Percentiles rank a stretch among this genome's conserved stretches.
phyloP scores from a whole-genome alignment of 139 green algal species.

The Parachlorella kessleri region DNA sequence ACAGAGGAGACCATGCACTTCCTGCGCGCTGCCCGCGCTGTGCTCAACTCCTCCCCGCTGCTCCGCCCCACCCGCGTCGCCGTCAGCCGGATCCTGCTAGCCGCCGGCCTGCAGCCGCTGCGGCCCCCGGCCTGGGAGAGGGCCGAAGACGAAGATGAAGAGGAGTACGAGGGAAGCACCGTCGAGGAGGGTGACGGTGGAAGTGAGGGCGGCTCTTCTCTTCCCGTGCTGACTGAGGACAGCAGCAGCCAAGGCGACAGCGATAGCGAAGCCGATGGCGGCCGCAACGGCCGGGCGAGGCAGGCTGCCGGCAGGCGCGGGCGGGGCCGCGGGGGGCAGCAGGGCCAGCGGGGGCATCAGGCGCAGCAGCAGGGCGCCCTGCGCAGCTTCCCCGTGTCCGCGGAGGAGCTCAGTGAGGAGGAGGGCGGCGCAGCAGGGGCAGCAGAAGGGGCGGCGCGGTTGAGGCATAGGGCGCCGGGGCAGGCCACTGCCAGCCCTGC shows the following conservation, averaged over 20 bases:
- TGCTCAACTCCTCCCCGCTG: constrained; percentile 15
- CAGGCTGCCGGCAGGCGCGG: not conserved
- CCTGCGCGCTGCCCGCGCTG: not conserved
- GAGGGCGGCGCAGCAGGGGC: not conserved
- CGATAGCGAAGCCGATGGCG: not conserved
- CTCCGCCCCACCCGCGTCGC: constrained; percentile 18
- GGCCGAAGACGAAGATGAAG: too few species aligned
- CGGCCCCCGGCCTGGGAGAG: not conserved
- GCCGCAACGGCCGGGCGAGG: not conserved
- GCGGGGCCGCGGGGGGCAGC: not conserved
- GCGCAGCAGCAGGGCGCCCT: not conserved
- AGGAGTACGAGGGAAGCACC: too few species aligned
- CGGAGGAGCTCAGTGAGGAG: not conserved
- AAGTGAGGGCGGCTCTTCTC: too few species aligned
- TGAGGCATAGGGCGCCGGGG: too few species aligned
- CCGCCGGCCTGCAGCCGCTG: constrained; percentile 7
- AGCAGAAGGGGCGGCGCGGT: too few species aligned
- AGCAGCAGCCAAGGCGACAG: not conserved
- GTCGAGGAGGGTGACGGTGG: too few species aligned
- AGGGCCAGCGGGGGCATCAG: not conserved
- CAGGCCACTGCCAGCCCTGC: too few species aligned
- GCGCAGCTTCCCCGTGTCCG: not conserved
- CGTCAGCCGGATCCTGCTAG: constrained; percentile 23
- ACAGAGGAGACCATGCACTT: not conserved
- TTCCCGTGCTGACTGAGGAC: not conserved